phyloP scores from a whole-genome alignment of 371 early-diverging fungal genomes.

The Mucor irregularis region DNA sequence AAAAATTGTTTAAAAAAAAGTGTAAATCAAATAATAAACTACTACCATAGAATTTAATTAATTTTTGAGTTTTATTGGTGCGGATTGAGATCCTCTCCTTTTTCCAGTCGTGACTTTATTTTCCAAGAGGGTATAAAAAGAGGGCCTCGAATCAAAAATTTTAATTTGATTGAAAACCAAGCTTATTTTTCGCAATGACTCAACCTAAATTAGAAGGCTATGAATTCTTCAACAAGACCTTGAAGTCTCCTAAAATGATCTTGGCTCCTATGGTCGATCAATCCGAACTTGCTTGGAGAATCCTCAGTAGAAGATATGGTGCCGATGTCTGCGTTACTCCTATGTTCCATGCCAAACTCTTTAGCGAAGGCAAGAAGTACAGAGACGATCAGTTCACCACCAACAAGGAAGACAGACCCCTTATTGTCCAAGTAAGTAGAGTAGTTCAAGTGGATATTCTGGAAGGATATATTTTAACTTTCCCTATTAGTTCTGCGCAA shows the following conservation, averaged over 20 bases:
- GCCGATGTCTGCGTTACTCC: slow-evolving; percentile 98
- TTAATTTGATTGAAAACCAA: neutral
- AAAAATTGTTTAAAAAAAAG: too few relatives aligned
- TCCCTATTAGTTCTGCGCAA: slow-evolving; percentile 96
- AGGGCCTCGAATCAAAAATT: too few relatives aligned
- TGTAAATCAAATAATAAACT: too few relatives aligned
- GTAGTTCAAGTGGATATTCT: too few relatives aligned
- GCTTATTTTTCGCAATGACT: neutral
- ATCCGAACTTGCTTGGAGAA: slow-evolving; percentile 91
- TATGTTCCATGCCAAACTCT: slow-evolving; percentile 96
- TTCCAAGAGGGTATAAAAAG: too few relatives aligned
- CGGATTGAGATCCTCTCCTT: too few relatives aligned
- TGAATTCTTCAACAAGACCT: slow-evolving; percentile 73
- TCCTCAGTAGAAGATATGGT: slow-evolving; percentile 87
- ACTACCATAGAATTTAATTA: too few relatives aligned
- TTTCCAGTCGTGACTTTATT: too few relatives aligned
- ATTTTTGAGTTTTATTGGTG: too few relatives aligned
- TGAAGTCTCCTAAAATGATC: slow-evolving; percentile 75
- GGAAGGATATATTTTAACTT: too few relatives aligned
- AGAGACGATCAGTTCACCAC: slow-evolving; percentile 80
- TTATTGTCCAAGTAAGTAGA: slow-evolving; percentile 83
- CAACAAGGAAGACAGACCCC: slow-evolving; percentile 77
- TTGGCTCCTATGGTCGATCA: slow-evolving; percentile 97
- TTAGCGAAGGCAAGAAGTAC: slow-evolving; percentile 69
- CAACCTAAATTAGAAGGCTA: slow-evolving; percentile 70